Base-by-base conservation (phyloP, 2,329 filamentous ascomycete species). In the Colletotrichum sp. region DNA sequence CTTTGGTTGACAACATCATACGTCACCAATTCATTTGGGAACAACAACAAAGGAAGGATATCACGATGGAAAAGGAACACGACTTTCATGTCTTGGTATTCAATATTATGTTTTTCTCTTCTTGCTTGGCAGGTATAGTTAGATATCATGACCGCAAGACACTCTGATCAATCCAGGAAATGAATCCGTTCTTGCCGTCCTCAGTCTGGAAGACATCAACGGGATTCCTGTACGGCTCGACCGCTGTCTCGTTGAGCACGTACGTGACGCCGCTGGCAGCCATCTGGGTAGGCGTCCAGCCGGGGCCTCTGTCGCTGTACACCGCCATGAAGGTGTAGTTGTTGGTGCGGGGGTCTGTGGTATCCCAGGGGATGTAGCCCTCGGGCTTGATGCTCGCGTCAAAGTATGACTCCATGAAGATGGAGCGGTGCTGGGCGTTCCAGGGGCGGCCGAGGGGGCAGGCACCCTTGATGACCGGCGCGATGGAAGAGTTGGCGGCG, bases 381-480 rank as follows among this genome's bases (percentile, higher is more conserved):
- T 83, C 85, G 0, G 88, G 84, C 48, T 84, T 77, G 30, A 93
- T 88, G 61, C 87, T 90, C 7, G 85, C 85, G 79, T 93, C 91
- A 8, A 93, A 83, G 77, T 89, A 90, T 2, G 85, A 87, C 13
- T 88, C 82, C 69, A 89, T 88, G 77, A 92, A 93, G 75, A 93
- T 86, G 39, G 88, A 90, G 25, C 89, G 87, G 77, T 92, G 90
- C 36, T 85, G 82, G 0, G 87, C 84, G 79, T 93, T 93, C 89
- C 92, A 93, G 1, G 91, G 91, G n/a, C 92, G 83, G 2, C 92
- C 92, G 0, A 93, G 86, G 1, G 91, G 85, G 79, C 91, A 93
- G 77, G 86, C 83, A 0, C 87, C 88, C 19, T 78, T 77, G 28
- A 85, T 79, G 6, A 74, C 59, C 9, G 79, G 65, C 0, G 86